A percentile compares a stretch with the other conserved stretches of the same genome.
Conservation (phyloP, 163 green algal genomes). For the Chlamydomonas reinhardtii region DNA sequence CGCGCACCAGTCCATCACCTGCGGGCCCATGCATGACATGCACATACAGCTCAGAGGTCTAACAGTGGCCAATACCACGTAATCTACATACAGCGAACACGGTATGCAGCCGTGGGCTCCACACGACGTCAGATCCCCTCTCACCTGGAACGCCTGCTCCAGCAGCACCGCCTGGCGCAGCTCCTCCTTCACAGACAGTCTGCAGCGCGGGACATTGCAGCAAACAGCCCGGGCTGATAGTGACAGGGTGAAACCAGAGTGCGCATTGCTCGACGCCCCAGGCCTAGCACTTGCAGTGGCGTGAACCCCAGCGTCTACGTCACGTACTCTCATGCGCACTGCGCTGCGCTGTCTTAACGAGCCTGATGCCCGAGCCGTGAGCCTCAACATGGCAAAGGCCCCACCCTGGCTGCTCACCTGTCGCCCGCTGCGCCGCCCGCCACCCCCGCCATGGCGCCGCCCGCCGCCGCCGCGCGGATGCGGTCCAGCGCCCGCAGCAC, state of each 20-base stretch:
- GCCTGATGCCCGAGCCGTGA: no score
- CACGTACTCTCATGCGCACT: no score
- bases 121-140: neutral
- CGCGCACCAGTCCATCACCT: constrained; percentile 41
- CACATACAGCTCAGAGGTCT: neutral
- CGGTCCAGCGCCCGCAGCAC: constrained; percentile 40
- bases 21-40: neutral
- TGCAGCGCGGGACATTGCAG: neutral
- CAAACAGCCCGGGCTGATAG: no score
- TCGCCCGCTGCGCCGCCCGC: neutral
- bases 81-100: no score
- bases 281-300: no score
- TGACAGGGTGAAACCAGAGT: no score
- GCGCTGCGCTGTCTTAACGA: no score
- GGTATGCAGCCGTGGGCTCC: no score
- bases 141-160: constrained; percentile 55
- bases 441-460: neutral
- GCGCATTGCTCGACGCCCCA: no score
- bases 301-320: no score
- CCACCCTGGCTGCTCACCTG: constrained; percentile 14
- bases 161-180: constrained; percentile 47
- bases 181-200: constrained; percentile 45
- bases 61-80: no score
- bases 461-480: constrained; percentile 24
- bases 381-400: no score